Conservation (phyloP, 139 green algal genomes). For the Parachlorella kessleri region DNA sequence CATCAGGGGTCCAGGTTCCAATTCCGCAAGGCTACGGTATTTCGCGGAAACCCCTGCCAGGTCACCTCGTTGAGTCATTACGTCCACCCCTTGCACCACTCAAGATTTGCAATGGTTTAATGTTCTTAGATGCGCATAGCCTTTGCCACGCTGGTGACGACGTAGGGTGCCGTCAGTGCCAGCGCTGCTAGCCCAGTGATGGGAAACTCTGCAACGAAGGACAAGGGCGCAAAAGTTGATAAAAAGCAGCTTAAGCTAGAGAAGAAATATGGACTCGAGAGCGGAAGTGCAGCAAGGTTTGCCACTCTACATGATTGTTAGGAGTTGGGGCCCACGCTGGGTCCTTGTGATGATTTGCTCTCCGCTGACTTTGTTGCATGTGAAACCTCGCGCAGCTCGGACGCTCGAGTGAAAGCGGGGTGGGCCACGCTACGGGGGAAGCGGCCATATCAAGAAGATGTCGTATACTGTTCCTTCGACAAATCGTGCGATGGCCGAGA, state of each 20-base stretch:
- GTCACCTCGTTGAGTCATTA: too few relatives aligned
- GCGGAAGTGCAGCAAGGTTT: neutral
- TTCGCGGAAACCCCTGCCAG: too few relatives aligned
- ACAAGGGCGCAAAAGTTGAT: neutral
- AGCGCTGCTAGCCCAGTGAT: too few relatives aligned
- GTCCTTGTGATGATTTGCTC: neutral
- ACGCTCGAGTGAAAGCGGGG: conserved; percentile 26
- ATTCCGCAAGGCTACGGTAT: too few relatives aligned
- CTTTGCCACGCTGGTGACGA: too few relatives aligned
- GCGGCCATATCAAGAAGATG: conserved; percentile 31
- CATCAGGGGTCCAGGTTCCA: too few relatives aligned
- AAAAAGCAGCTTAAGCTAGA: conserved; percentile 5
- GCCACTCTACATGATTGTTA: neutral
- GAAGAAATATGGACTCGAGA: conserved; percentile 5
- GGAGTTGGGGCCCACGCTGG: too few relatives aligned
- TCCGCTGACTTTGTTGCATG: neutral
- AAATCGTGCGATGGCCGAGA: conserved; percentile 32
- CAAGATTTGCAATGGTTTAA: too few relatives aligned
- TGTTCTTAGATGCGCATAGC: too few relatives aligned
- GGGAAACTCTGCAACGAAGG: too few relatives aligned
- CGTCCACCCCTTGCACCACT: too few relatives aligned
- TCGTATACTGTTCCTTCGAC: conserved; percentile 24
- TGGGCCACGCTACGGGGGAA: conserved; percentile 37
- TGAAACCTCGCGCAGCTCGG: conserved; percentile 5
- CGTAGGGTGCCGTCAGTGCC: too few relatives aligned